Conservation (phyloP, 2,329 filamentous ascomycete species). For the Xylariales sp. region DNA sequence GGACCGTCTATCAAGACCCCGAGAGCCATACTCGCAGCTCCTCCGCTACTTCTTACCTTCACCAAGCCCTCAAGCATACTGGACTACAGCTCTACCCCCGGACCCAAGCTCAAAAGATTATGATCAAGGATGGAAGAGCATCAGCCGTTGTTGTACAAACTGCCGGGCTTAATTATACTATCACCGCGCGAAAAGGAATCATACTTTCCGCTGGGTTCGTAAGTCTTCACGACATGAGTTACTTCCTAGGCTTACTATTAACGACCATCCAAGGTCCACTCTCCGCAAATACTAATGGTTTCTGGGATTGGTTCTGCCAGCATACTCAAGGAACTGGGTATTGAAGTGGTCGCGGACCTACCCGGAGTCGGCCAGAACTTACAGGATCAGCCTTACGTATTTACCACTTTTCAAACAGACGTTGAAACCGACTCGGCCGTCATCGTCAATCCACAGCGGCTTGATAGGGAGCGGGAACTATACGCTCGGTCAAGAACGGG, state of each 20-base stretch:
- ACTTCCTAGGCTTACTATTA: not conserved
- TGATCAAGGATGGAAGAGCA: conserved; percentile 34
- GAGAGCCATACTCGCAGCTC: conserved; percentile 1
- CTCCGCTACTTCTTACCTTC: not conserved
- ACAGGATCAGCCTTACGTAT: conserved; percentile 15
- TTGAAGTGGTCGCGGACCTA: conserved; percentile 6
- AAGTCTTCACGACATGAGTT: not conserved
- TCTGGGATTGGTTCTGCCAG: conserved; percentile 32
- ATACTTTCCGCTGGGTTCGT: conserved; percentile 32
- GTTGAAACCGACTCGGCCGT: not conserved
- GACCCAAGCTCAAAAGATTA: conserved; percentile 38
- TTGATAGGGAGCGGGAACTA: conserved; percentile 24
- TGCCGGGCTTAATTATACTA: conserved; percentile 14
- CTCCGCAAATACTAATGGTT: conserved; percentile 35
- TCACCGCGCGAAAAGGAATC: conserved; percentile 30
- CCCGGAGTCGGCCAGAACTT: conserved; percentile 10
- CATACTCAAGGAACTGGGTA: conserved; percentile 2
- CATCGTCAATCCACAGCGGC: conserved; percentile 19
- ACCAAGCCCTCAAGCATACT: not conserved
- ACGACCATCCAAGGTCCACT: conserved; percentile 22
- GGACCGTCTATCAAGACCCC: conserved; percentile 23
- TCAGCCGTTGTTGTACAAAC: conserved; percentile 20
- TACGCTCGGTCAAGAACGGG: conserved; percentile 25
- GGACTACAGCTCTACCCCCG: conserved; percentile 13
- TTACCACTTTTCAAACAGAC: conserved; percentile 22